These are phyloP conservation scores for Capronia coronata DNA, from an alignment of 2,329 filamentous ascomycete species.

Conservation along the genomic window DNA sequence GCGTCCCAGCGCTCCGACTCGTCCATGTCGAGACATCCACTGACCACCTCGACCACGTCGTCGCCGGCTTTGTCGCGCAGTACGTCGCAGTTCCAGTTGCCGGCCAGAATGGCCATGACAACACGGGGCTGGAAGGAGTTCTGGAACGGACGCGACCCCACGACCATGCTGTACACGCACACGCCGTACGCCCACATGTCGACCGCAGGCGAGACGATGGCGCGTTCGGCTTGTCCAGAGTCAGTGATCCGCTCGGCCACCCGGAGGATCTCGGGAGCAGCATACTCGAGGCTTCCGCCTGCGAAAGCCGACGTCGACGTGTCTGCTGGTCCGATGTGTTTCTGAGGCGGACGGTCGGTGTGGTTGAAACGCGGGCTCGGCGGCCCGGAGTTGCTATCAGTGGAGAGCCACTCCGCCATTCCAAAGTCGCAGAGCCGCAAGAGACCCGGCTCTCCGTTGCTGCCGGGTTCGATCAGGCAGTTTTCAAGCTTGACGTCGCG, in stretches of 20 bases:
- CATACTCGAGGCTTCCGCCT: constrained; percentile 55
- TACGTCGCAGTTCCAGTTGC: constrained; percentile 49
- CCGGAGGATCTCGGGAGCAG: constrained; percentile 43
- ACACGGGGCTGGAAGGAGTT: constrained; percentile 54
- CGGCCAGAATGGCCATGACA: constrained; percentile 53
- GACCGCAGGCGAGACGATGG: constrained; percentile 44
- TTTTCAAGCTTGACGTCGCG: constrained; percentile 65
- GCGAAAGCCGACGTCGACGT: constrained; percentile 48
- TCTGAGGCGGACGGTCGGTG: constrained; percentile 43
- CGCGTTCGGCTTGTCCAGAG: constrained; percentile 8
- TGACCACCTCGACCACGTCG: constrained; percentile 50
- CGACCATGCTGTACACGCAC: constrained; percentile 55
- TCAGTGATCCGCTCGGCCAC: constrained; percentile 30
- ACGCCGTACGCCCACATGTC: constrained; percentile 65
- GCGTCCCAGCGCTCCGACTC: constrained; percentile 52
- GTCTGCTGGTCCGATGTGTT: constrained; percentile 50
- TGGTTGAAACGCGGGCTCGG: constrained; percentile 45
- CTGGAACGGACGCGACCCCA: constrained; percentile 57
- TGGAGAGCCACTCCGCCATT: constrained; percentile 60
- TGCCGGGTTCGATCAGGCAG: constrained; percentile 53
- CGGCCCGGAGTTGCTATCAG: constrained; percentile 45
- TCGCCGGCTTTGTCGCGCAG: constrained; percentile 29
- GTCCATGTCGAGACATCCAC: constrained; percentile 55
- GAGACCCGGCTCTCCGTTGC: constrained; percentile 47
- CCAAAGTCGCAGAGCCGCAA: constrained; percentile 63